Conservation (phyloP, 176 grass and related monocot species). For the Saccharum spontaneum region DNA sequence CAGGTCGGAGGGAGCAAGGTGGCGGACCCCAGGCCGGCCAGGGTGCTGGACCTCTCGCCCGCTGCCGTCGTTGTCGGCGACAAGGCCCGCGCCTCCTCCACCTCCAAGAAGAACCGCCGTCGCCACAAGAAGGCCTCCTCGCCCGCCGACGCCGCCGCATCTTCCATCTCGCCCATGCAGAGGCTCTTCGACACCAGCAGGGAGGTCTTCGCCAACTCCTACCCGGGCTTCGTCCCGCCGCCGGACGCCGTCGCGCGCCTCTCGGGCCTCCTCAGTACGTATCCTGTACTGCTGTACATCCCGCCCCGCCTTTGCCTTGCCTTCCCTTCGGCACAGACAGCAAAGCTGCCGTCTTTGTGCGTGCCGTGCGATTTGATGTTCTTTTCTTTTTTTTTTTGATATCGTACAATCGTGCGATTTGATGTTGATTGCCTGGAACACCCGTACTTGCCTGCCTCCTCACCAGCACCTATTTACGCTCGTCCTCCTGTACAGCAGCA, state of each 20-base stretch:
- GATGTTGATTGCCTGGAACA: too few species aligned
- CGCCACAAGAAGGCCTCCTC: conserved; percentile 36
- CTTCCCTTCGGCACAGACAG: background rate
- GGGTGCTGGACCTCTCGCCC: background rate
- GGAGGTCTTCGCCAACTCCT: conserved; percentile 48
- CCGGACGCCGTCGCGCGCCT: conserved; percentile 58
- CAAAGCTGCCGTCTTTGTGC: background rate
- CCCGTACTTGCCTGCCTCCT: too few species aligned
- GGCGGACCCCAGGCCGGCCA: conserved; percentile 8
- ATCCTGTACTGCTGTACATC: too few species aligned
- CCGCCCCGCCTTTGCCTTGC: background rate
- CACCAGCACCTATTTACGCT: too few species aligned
- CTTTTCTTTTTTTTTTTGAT: too few species aligned
- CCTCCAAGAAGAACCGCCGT: conserved; percentile 37
- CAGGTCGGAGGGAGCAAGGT: conserved; percentile 11
- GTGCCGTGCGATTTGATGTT: background rate
- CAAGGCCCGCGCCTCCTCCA: conserved; percentile 9
- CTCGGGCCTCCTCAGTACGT: conserved; percentile 45
- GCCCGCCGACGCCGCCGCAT: background rate
- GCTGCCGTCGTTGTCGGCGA: background rate
- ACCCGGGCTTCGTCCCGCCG: conserved; percentile 54
- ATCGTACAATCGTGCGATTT: too few species aligned
- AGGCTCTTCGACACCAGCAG: conserved; percentile 66
- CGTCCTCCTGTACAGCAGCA: background rate
- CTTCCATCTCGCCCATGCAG: conserved; percentile 36